Conservation (phyloP, 2,329 filamentous ascomycete species). For the Aureobasidium sp. region DNA sequence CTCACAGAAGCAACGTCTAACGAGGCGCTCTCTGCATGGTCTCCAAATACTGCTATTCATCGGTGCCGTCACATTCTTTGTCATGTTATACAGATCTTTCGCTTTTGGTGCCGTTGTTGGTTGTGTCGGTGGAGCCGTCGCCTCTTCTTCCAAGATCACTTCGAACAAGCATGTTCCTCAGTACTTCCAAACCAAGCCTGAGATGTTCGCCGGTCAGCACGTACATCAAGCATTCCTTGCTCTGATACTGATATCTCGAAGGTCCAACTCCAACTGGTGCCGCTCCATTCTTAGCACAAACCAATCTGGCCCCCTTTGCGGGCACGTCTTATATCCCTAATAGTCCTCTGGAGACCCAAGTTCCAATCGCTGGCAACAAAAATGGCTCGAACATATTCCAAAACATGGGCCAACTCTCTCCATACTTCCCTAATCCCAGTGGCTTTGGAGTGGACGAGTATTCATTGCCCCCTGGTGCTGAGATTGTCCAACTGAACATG, state of each 20-base stretch:
- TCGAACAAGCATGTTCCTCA: constrained; percentile 41
- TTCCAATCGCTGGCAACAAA: constrained; percentile 53
- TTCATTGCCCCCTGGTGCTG: constrained; percentile 54
- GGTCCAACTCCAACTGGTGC: constrained; percentile 63
- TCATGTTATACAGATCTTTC: constrained; percentile 26
- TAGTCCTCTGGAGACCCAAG: constrained; percentile 59
- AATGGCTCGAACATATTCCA: constrained; percentile 60
- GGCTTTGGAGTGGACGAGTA: constrained; percentile 70
- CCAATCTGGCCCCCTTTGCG: constrained; percentile 55
- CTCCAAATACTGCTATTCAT: constrained; percentile 14
- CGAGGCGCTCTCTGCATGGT: constrained; percentile 6
- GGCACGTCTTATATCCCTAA: constrained; percentile 58
- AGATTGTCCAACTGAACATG: constrained; percentile 64
- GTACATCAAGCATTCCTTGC: neutral
- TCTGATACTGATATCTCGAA: constrained; percentile 11
- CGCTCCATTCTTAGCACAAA: constrained; percentile 63
- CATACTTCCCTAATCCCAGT: constrained; percentile 57
- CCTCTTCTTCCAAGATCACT: constrained; percentile 11
- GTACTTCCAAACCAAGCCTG: constrained; percentile 54
- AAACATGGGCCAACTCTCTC: constrained; percentile 59
- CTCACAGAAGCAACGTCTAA: neutral
- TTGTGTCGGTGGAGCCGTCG: constrained; percentile 16
- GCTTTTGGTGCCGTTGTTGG: constrained; percentile 20
- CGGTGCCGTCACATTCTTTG: constrained; percentile 22
- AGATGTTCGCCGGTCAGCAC: constrained; percentile 36